These are phyloP conservation scores for Saccharomyces kudriavzevii DNA, from an alignment of 805 yeast species.

Conservation along the genomic window DNA sequence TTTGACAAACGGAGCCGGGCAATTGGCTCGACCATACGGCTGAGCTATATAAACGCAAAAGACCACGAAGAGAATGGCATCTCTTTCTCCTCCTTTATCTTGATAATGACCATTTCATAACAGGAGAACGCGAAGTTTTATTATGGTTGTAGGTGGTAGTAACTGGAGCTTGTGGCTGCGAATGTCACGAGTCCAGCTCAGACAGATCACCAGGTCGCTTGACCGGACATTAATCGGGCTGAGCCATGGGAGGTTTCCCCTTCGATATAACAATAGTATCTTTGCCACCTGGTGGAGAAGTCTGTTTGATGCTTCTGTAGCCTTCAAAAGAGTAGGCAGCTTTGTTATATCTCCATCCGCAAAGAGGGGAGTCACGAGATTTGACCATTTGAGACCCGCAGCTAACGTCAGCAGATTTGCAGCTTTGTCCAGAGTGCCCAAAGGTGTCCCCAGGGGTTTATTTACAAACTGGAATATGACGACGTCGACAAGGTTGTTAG, in stretches of 20 bases:
- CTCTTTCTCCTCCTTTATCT: not conserved
- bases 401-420: constrained; percentile 1
- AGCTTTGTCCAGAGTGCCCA: constrained; percentile 9
- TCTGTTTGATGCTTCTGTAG: not conserved
- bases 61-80: not conserved
- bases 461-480: constrained; percentile 18
- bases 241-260: not conserved
- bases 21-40: not conserved
- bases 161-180: not conserved
- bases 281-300: not conserved
- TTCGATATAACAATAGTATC: not conserved
- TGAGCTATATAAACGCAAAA: not conserved
- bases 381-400: not conserved
- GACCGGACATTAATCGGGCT: not conserved
- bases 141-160: not conserved
- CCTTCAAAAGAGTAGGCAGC: not conserved
- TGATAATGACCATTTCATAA: not conserved
- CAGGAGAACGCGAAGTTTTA: not conserved
- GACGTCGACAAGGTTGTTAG: constrained; percentile 5
- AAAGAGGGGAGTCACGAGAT: not conserved
- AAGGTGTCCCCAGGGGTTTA: constrained; percentile 15
- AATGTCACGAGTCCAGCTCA: not conserved
- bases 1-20: not conserved
- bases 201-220: not conserved
- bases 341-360: not conserved